Evolutionary conservation across 129 eudicot genomes (phyloP), one percentile per base, ranked within the genome.

Genomic region (Erigeron canadensis): DNA sequence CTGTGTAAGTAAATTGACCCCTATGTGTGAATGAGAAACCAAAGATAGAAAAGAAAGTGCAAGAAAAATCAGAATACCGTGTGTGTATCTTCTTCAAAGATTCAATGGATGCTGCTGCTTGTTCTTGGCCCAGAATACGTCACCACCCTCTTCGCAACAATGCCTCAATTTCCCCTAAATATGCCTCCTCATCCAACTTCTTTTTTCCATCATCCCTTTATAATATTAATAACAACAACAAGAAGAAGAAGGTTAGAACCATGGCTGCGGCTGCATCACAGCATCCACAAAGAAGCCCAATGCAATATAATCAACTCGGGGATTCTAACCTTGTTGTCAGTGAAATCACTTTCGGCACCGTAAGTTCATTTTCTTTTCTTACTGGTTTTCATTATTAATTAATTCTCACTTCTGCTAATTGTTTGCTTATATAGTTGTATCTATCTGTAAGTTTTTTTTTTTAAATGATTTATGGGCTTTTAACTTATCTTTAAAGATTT

Each of bases 271-370:
- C 34, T 28, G 34, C 34, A 1, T 2, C 34, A 28, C 34, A 28
- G 18, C 74, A 11, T 10, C 76, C 70, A 6, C 72, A 81, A 62
- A 84, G 83, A 58, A 84, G 68, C 71, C 75, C 83, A 11, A 71
- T 91, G 71, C 80, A 81, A 77, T 88, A 84, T 81, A 82, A 76
- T 60, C 85, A 91, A 47, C 84, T 91, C 47, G 97, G 97, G 4
- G 93, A 88, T 62, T 91, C 97, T 16, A 90, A 88, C 78, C 97
- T 91, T 41, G 64, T 72, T 40, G 80, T 91, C 76, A 91, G 96
- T 65, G 96, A 91, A 82, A 88, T 91, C 56, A 86, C 96, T 50
- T 79, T 86, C 34, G 97, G 96, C 74, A 91, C 97, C n/a, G 97
- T 91, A 55, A 79, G 84, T 72, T 39, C 38, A 18, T 70, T 43